Evolutionary conservation across 1,139 yeast species (phyloP).

Genomic region (Suhomyces terraborum): DNA sequence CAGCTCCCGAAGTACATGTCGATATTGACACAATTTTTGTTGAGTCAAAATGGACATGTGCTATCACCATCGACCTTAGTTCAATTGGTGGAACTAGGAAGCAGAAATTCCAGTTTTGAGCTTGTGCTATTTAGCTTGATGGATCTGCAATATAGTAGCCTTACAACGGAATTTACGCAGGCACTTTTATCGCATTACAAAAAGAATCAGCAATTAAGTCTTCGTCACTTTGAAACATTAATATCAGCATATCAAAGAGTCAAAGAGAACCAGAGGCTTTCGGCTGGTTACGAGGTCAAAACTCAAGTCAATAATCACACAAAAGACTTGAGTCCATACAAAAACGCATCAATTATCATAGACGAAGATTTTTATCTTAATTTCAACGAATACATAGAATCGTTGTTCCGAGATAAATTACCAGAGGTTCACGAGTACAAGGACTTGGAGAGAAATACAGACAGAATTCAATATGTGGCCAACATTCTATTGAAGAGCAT

Average conservation of each 20-base stretch:
- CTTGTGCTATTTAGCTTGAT: conserved; percentile 16
- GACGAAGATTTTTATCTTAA: conserved; percentile 26
- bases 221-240: conserved; percentile 28
- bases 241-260: conserved; percentile 2
- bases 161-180: conserved; percentile 25
- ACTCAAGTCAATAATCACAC: not conserved
- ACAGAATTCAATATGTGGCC: conserved; percentile 30
- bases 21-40: conserved; percentile 25
- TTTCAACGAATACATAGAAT: conserved; percentile 33
- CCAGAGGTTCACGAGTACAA: conserved; percentile 43
- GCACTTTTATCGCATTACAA: conserved; percentile 26
- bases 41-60: conserved; percentile 15
- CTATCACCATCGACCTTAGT: conserved; percentile 26
- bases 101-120: conserved; percentile 18
- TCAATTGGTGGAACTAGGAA: conserved; percentile 30
- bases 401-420: conserved; percentile 27
- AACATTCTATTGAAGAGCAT: conserved; percentile 15
- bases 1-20: conserved; percentile 33
- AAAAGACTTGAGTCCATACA: not conserved
- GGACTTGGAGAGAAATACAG: conserved; percentile 33
- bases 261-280: not conserved
- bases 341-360: not conserved
- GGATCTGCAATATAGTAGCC: conserved; percentile 14
- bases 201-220: conserved; percentile 18
- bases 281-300: no score